phyloP scores from a whole-genome alignment of 2,329 filamentous ascomycete genomes.

The Aspergillus nomiae region DNA sequence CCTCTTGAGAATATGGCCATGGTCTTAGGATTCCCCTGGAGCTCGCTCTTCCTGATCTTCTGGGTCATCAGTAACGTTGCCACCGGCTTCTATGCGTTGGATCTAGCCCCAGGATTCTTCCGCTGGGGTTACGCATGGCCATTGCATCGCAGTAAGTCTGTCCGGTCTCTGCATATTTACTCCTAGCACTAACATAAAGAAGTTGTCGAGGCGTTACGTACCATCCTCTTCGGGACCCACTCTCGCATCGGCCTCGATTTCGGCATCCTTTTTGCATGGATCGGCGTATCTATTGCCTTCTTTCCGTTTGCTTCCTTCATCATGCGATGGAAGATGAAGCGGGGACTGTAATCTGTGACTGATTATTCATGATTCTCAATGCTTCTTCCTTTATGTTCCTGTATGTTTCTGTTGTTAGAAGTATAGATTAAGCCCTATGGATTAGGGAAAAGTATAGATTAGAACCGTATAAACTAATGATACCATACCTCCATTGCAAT shows the following conservation, averaged over 20 bases:
- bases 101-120: constrained; percentile 62
- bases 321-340: constrained; percentile 36
- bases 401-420: no score
- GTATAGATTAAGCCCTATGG: not conserved
- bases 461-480: not conserved
- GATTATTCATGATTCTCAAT: not conserved
- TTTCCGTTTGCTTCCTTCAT: constrained; percentile 32
- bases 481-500: not conserved
- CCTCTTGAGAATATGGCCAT: constrained; percentile 68
- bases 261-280: constrained; percentile 62
- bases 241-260: constrained; percentile 63
- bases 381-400: not conserved
- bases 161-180: not conserved
- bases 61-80: constrained; percentile 68
- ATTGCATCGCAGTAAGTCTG: constrained; percentile 55
- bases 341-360: constrained; percentile 15
- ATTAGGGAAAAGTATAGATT: not conserved
- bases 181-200: not conserved
- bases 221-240: constrained; percentile 63
- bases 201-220: constrained; percentile 61
- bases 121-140: constrained; percentile 66
- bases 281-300: constrained; percentile 28
- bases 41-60: constrained; percentile 65
- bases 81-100: constrained; percentile 62
- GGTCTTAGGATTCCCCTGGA: constrained; percentile 64